Base-by-base conservation (phyloP, 2,329 filamentous ascomycete species). In the Ophiostoma himal-ulmi region DNA sequence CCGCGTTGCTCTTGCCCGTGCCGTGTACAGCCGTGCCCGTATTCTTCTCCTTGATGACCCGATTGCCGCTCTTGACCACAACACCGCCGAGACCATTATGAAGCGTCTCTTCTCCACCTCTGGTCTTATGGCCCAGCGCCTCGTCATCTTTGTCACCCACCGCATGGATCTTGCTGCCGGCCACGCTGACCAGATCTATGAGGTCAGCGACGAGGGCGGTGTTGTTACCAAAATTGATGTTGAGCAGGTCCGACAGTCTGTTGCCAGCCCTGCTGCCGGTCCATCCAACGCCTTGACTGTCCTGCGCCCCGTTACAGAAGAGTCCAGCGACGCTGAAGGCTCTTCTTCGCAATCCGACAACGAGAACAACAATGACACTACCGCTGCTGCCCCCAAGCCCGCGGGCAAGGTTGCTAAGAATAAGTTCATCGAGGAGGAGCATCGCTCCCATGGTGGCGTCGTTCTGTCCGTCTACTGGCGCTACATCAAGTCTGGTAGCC, bases 351-450 rank as follows among this genome's bases (percentile, higher is more conserved):
- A n/a, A 10, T 44, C 26, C 65, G 68, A 79, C 0, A 81, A 81
- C 7, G 77, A 68, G 3, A 57, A 69, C 13, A 68, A 71, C 30
- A 57, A 70, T 36, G 60, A 39, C 34, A 65, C 54, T 48, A 52
- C 57, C 39, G 37, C 30, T 5, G 48, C 82, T 4, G 78, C 80
- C 0, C 75, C 77, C 1, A 78, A 82, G 6, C 81, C 82, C 22
- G 78, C 83, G 20, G 80, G 82, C 17, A 79, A 79, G 0, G 80
- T 88, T 14, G 88, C 90, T 0, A 88, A 60, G 36, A 70, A 90
- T 41, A 92, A 92, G 75, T 94, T 94, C 75, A 89, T 93, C 65
- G 89, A 93, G 75, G 91, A 94, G 41, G 91, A 95, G 77, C 83
- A 89, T 74, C 85, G 91, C 67, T 89, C 86, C 0, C 85, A 91